Evolutionary conservation across 495 filamentous ascomycete genomes (phyloP), one percentile per base, ranked within the genome.

Genomic region (Wilcoxina mikolae): DNA sequence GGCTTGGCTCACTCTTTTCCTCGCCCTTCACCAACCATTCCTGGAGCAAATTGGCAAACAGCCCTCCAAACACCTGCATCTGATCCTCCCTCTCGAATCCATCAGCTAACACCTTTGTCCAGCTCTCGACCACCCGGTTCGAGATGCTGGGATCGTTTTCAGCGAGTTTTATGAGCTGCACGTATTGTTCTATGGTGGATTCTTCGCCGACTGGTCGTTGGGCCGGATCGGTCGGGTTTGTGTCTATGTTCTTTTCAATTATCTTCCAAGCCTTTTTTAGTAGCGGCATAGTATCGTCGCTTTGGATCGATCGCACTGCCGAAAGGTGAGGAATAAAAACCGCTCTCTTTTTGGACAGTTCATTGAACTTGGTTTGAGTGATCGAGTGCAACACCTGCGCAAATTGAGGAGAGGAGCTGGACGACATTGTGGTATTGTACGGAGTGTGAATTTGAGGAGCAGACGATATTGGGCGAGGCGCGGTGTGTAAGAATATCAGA

Each of bases 301-400:
- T 18, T 12, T 15, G 3, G 35, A 39, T 39, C 1, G 3, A 15
- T 39, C 35, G 35, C 29, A 67, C 58, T 10, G 59, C 56, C 9
- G 50, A 44, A 4, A 74, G 26, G 1, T 67, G 61, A 1, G 65
- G 51, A 24, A 78, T 71, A 55, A 78, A 84, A 20, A 73, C 60
- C 1, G 58, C 60, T 24, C 76, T 76, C 56, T 80, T 74, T 56
- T 80, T 80, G 17, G 74, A 74, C 4, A 83, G 71, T 54, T 81
- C 78, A 18, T 66, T 70, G 47, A 83, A 74, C 60, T 84, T 84
- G 42, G 77, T 80, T 26, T 68, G 68, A 20, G 80, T 84, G 67
- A 84, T 82, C 9, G 77, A 76, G 56, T 77, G 74, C 17, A 84
- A 71, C 15, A 79, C 80, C 60, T 79, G 72, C 5, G 80, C 35